Conservation (phyloP, 371 early-diverging fungal species). For the Mortierella sp. region DNA sequence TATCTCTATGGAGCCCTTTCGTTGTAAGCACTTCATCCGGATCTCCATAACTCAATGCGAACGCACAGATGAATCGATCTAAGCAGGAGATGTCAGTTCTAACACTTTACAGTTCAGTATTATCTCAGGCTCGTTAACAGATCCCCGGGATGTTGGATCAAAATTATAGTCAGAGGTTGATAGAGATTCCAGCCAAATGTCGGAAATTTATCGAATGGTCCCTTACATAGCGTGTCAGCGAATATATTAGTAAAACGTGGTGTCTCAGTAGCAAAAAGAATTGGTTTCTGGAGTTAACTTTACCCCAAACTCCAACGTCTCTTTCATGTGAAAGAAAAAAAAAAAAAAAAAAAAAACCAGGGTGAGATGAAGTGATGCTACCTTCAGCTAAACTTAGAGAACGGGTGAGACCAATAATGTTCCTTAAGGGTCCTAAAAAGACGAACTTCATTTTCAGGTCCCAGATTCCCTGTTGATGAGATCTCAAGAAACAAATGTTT, state of each 20-base stretch:
- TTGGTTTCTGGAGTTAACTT: too few species aligned
- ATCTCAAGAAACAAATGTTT: slow-evolving; percentile 63
- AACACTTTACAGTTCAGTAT: slow-evolving; percentile 44
- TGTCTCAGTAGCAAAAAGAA: too few species aligned
- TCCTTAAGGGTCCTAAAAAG: slow-evolving; percentile 54
- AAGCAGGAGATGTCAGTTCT: slow-evolving; percentile 1
- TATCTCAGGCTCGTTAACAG: slow-evolving; percentile 36
- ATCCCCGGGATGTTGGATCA: slow-evolving; percentile 18
- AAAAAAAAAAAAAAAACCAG: too few species aligned
- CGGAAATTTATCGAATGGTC: too few species aligned
- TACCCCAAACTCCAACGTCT: too few species aligned
- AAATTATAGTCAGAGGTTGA: too few species aligned
- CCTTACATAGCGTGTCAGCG: too few species aligned
- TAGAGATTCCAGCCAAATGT: too few species aligned
- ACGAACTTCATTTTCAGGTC: slow-evolving; percentile 11
- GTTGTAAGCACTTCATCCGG: neutral
- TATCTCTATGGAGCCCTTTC: slow-evolving; percentile 18
- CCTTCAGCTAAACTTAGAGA: too few species aligned
- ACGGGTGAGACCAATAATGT: slow-evolving; percentile 73
- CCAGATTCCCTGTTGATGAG: slow-evolving; percentile 41
- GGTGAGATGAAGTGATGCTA: too few species aligned
- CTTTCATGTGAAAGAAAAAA: too few species aligned
- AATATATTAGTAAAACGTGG: too few species aligned
- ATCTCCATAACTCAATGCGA: neutral
- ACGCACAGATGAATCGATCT: slow-evolving; percentile 7